Percentiles rank a stretch among this genome's conserved stretches.
Conservation (phyloP, 441 rosid genomes). For the Bocquillonia castaneifolia region DNA sequence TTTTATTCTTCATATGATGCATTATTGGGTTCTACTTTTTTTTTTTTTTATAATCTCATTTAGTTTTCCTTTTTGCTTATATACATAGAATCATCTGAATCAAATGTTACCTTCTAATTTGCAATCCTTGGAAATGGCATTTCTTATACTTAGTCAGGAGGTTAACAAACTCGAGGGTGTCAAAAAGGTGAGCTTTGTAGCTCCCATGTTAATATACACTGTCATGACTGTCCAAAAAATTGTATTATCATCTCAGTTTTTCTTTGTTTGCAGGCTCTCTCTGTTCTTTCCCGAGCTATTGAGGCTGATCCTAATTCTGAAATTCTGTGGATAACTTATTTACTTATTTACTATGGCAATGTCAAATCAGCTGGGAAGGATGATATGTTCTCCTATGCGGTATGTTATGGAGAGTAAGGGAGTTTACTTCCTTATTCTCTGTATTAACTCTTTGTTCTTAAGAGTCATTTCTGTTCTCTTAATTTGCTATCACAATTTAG, state of each 20-base stretch:
- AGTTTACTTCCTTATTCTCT: background rate
- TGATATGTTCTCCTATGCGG: conserved; percentile 77
- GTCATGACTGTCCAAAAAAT: conserved; percentile 2
- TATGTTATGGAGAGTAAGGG: conserved; percentile 29
- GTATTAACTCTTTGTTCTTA: background rate
- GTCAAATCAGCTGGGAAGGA: conserved; percentile 44
- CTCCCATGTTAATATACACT: conserved; percentile 15
- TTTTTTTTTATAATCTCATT: conserved; percentile 24
- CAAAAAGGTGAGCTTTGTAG: conserved; percentile 55
- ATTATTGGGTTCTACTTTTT: conserved; percentile 2
- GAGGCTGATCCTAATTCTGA: conserved; percentile 74
- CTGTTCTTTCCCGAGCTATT: conserved; percentile 67
- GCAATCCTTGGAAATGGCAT: conserved; percentile 73
- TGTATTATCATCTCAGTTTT: conserved; percentile 23
- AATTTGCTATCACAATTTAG: background rate
- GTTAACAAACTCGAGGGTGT: conserved; percentile 49
- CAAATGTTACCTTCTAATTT: conserved; percentile 44
- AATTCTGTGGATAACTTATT: conserved; percentile 75
- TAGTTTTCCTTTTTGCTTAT: conserved; percentile 34
- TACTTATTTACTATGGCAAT: conserved; percentile 54
- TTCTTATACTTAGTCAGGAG: conserved; percentile 62
- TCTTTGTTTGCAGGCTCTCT: conserved; percentile 62
- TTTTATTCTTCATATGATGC: conserved; percentile 1
- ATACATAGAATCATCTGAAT: conserved; percentile 53
- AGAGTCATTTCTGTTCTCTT: background rate